Evolutionary conservation across 805 yeast genomes (phyloP), one percentile per base, ranked within the genome.

Genomic region (Ogataea trehalophila): DNA sequence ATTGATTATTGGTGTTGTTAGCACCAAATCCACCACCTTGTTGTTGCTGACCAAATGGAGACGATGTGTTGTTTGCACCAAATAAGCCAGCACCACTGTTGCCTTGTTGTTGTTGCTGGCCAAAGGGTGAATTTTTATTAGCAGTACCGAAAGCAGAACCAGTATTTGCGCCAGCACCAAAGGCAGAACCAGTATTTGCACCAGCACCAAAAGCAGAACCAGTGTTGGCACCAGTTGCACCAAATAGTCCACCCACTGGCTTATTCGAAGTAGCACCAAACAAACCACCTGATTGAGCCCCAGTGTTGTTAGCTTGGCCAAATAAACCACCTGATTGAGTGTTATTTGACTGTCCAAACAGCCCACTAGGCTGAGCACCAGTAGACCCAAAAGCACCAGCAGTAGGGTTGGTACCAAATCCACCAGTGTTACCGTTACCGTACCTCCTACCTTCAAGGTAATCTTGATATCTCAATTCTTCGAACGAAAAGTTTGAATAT

Each of bases 391-490:
- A 63, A 46, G 60, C 50, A 15, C 65, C 63, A 33, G 59, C 37
- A 16, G 55, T 50, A 38, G 50, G 50, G 39, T 53, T 9, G n/a
- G 35, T n/a, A 45, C 49, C 51, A 31, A 56, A 60, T 8, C 67
- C 62, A 51, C 56, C 57, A 11, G 61, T 57, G 54, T 57, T 42
- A 63, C 65, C 61, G 44, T 53, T 79, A 15, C 87, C 91, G 52
- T 54, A 80, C 50, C 80, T 75, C 60, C 94, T 75, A 46, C 79
- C 80, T 53, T 81, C 86, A 57, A 81, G 80, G 63, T 94, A 94
- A 68, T 94, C 99, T 65, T 85, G 92, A 56, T 77, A 71, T 62
- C 99, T 79, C 66, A 94, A 77, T 63, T 94, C 99, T 65, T 90
- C 97, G 60, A 83, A 78, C 0, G 96, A 87, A 58, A 67, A 87